Percentiles rank a stretch among this genome's conserved stretches.
These are phyloP conservation scores for Perkinsus chesapeaki DNA, from an alignment of 169 alveolate genomes.

Conservation along the genomic window DNA sequence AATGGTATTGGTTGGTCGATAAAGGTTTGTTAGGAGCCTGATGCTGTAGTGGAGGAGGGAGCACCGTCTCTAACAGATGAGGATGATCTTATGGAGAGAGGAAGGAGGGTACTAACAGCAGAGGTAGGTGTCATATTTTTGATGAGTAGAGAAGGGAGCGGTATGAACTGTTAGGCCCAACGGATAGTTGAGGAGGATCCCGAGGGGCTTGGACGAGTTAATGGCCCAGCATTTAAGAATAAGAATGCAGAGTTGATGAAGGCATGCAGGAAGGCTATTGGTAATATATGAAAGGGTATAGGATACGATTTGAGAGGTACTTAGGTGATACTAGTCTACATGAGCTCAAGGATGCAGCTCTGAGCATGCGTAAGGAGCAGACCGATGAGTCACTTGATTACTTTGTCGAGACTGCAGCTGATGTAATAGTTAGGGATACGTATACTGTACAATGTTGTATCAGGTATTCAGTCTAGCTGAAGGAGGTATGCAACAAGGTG, in stretches of 20 bases:
- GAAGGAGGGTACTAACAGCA: not conserved
- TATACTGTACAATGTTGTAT: not conserved
- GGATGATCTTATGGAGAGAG: not conserved
- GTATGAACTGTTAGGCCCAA: not conserved
- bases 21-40: no score
- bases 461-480: not conserved
- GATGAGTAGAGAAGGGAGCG: not conserved
- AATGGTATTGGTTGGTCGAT: no score
- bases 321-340: not conserved
- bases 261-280: not conserved
- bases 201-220: not conserved
- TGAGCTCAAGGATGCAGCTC: not conserved
- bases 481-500: not conserved
- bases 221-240: not conserved
- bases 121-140: not conserved
- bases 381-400: not conserved
- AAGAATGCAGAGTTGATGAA: not conserved
- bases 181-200: not conserved
- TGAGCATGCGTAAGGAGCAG: not conserved
- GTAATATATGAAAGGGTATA: not conserved
- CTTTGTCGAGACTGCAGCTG: not conserved
- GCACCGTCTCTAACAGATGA: no score
- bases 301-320: not conserved
- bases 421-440: not conserved
- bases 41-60: no score